A percentile compares a stretch with the other conserved stretches of the same genome.
These are phyloP conservation scores for Ordospora colligata DNA, from an alignment of 371 early-diverging fungal genomes.

Conservation along the genomic window DNA sequence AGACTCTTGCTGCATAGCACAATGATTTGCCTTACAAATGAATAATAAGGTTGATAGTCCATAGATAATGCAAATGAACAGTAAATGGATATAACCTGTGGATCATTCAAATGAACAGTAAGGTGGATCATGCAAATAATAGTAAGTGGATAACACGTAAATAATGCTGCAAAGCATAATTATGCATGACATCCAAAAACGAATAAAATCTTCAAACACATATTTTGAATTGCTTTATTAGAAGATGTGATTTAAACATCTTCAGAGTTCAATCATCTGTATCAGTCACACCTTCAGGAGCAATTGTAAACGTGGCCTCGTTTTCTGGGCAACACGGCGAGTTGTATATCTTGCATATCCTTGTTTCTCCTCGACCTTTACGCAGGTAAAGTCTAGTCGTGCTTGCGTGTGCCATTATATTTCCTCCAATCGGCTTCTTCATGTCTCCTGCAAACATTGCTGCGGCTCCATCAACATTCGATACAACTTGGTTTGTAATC, in stretches of 20 bases:
- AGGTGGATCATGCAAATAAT: too few species aligned
- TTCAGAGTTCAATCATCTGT: slow-evolving; percentile 64
- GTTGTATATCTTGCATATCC: slow-evolving; percentile 68
- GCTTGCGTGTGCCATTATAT: slow-evolving; percentile 93
- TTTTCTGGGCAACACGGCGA: slow-evolving; percentile 65
- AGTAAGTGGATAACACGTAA: too few species aligned
- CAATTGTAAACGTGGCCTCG: slow-evolving; percentile 68
- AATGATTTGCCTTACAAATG: too few species aligned
- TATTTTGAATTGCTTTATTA: too few species aligned
- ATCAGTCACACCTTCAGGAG: slow-evolving; percentile 68
- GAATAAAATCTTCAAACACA: neutral
- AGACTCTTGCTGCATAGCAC: neutral
- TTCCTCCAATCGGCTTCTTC: slow-evolving; percentile 93
- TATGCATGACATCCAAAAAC: too few species aligned
- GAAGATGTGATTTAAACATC: neutral
- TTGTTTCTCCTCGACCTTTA: slow-evolving; percentile 64
- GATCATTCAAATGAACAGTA: too few species aligned
- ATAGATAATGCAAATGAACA: too few species aligned
- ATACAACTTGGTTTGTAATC: slow-evolving; percentile 94
- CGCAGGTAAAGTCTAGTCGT: slow-evolving; percentile 65
- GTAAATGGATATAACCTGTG: too few species aligned
- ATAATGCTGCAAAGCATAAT: too few species aligned
- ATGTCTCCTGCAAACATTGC: slow-evolving; percentile 82
- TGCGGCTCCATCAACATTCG: slow-evolving; percentile 82
- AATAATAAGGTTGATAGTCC: too few species aligned